Evolutionary conservation across 306 rosid genomes (phyloP).

Genomic region (Fragaria ananassa): DNA sequence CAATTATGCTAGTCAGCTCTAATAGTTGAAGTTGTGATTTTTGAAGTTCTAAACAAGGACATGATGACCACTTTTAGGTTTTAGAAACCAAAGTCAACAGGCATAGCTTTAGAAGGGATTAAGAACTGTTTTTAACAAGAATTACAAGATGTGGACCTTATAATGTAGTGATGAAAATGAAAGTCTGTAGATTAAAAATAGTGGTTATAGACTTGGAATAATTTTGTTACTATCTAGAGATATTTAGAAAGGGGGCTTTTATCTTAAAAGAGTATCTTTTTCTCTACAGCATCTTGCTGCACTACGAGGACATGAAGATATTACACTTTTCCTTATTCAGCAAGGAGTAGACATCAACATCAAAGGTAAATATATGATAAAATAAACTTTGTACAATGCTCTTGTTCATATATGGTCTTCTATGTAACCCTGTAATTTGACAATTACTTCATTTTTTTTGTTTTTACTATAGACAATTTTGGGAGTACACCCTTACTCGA

Average conservation of each 20-base stretch:
- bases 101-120: not conserved
- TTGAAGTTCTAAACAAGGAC: not conserved
- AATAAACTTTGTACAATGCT: not conserved
- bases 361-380: conserved; percentile 44
- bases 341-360: conserved; percentile 56
- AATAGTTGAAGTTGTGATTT: not conserved
- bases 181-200: not conserved
- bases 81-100: not conserved
- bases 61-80: not conserved
- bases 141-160: not conserved
- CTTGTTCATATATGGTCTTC: not conserved
- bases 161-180: not conserved
- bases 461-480: conserved; percentile 55
- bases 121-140: not conserved
- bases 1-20: not conserved
- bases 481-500: conserved; percentile 88
- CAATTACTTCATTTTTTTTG: not conserved
- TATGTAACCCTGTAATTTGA: not conserved
- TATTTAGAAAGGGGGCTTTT: not conserved
- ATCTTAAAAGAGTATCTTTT: conserved; percentile 13
- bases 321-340: conserved; percentile 61
- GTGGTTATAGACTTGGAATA: not conserved
- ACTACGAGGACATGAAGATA: conserved; percentile 77
- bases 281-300: conserved; percentile 83
- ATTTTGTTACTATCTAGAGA: not conserved